Base-by-base conservation (phyloP, 2,329 filamentous ascomycete species). In the Alternaria sp. region DNA sequence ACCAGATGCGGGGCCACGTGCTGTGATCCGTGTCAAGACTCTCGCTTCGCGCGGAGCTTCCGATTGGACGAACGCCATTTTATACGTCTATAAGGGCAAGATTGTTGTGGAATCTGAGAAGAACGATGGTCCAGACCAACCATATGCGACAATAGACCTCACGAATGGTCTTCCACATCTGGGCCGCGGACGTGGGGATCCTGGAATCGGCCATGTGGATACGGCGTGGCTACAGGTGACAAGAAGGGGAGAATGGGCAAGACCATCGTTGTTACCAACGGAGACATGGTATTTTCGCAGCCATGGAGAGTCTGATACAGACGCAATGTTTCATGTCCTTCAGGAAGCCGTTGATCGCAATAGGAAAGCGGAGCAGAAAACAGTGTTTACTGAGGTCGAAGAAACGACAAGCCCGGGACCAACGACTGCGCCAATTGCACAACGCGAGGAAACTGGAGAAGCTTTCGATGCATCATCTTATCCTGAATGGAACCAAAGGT, bases 291-390 rank as follows among this genome's bases (percentile, higher is more conserved):
- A 11, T 4, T 62, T 70, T 14, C 21, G 57, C 12, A 63, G 58
- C 20, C 25, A 53, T 14, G 58, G 14, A 12, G 37, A 28, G 18
- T 30, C 41, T 3, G 58, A 64, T 3, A 64, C 58, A 3, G 60
- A 57, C 3, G 45, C 41, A 14, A 12, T 72, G 3, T 55, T 66
- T n/a, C 37, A 49, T 4, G 55, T 58, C 41, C 44, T 71, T 25
- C 55, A 58, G 20, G 50, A 55, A 12, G 62, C 59, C 5, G 25
- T 60, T 15, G 11, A 30, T 11, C 28, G 28, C 11, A 30, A 28
- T 28, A 28, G 2, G 9, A 9, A 28, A 28, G 26, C 4, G 26
- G 9, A 11, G 26, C 2, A 28, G 12, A 30, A 7, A 15, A 7
- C 6, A 15, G 12, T 2, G 12, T 15, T 6, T 6, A 33, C 12